Evolutionary conservation across 1,284 basidiomycete genomes (phyloP).

Genomic region (Pterulicium gracile): DNA sequence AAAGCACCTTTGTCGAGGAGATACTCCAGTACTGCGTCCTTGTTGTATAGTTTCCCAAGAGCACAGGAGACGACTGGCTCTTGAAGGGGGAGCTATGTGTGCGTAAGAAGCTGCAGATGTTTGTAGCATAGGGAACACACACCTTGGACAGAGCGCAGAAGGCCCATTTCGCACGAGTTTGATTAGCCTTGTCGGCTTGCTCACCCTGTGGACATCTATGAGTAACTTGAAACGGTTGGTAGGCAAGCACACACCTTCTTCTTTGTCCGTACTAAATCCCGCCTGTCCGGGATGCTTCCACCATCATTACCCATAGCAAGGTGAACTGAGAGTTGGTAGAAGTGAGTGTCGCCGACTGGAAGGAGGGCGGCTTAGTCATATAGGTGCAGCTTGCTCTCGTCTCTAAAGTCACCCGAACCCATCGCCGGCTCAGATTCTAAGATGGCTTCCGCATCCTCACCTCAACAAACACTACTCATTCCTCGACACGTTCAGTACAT

Average conservation of each 20-base stretch:
- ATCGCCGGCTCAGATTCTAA: no score
- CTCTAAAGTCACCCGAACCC: no score
- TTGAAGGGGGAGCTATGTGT: conserved; percentile 59
- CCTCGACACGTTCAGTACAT: conserved; percentile 67
- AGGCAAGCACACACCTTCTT: conserved; percentile 40
- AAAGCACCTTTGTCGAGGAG: conserved; percentile 69
- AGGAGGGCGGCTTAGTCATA: no score
- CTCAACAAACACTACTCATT: conserved; percentile 14
- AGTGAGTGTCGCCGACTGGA: no score
- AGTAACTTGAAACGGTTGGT: neutral
- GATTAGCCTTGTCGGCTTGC: conserved; percentile 78
- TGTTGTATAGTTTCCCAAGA: conserved; percentile 89
- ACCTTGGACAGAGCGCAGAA: conserved; percentile 92
- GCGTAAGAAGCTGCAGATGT: conserved; percentile 4
- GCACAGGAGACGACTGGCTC: conserved; percentile 84
- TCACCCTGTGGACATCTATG: conserved; percentile 39
- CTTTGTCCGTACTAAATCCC: conserved; percentile 68
- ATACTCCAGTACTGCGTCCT: conserved; percentile 83
- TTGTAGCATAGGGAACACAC: conserved; percentile 11
- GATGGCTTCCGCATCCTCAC: no score
- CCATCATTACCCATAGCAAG: conserved; percentile 89
- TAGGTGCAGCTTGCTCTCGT: no score
- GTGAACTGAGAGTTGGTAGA: no score
- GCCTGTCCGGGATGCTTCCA: conserved; percentile 76
- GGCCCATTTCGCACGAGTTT: conserved; percentile 79